A percentile compares a stretch with the other conserved stretches of the same genome.
Conservation (phyloP, 352 stramenopile genomes). For the Globisporangium echinulatum region DNA sequence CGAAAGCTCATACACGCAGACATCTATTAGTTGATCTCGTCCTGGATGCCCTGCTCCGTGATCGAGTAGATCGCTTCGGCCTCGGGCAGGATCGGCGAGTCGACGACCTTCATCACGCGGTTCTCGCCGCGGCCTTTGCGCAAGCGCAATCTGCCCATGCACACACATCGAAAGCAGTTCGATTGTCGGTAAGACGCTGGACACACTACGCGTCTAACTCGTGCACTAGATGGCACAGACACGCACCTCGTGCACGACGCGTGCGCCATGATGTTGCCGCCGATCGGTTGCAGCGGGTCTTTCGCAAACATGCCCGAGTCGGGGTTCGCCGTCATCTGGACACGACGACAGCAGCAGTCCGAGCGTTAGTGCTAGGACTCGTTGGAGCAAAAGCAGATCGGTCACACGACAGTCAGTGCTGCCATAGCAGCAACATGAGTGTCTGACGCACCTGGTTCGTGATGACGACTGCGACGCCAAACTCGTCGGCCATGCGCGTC, state of each 20-base stretch:
- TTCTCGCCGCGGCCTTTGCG: slow-evolving; percentile 98
- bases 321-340: slow-evolving; percentile 84
- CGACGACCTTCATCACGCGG: slow-evolving; percentile 96
- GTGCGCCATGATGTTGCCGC: slow-evolving; percentile 88
- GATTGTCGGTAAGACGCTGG: too few relatives aligned
- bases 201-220: not conserved
- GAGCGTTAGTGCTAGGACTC: not conserved
- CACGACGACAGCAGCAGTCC: not conserved
- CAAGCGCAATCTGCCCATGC: slow-evolving; percentile 73
- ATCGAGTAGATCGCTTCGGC: slow-evolving; percentile 98
- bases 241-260: slow-evolving; percentile 73
- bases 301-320: slow-evolving; percentile 90
- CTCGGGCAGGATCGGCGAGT: slow-evolving; percentile 96
- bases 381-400: not conserved
- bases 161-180: not conserved
- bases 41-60: slow-evolving; percentile 90
- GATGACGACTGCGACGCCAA: slow-evolving; percentile 95
- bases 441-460: slow-evolving; percentile 66
- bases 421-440: not conserved
- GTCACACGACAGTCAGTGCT: not conserved
- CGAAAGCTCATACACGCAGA: not conserved
- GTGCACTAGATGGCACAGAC: not conserved
- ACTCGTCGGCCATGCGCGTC: slow-evolving; percentile 97
- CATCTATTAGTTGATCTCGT: slow-evolving; percentile 76
- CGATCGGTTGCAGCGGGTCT: slow-evolving; percentile 87